These are phyloP conservation scores for Marasmius sp. DNA, from an alignment of 1,284 basidiomycete genomes.

Conservation along the genomic window DNA sequence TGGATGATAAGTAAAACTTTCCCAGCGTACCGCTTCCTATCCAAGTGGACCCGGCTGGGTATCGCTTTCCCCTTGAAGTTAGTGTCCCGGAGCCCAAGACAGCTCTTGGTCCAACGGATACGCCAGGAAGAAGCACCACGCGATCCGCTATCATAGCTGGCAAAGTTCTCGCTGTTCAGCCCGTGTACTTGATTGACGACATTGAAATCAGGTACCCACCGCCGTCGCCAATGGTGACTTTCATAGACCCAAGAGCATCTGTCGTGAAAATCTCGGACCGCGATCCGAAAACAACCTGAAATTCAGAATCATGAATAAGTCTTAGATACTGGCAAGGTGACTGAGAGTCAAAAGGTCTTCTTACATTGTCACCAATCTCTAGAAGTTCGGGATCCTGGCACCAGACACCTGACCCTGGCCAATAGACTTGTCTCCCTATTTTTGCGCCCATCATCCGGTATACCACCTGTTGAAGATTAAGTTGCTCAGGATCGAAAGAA, in stretches of 20 bases:
- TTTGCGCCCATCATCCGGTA: neutral
- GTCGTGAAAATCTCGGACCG: neutral
- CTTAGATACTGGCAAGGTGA: too few species aligned
- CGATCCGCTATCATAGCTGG: slow-evolving; percentile 28
- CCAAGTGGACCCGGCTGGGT: slow-evolving; percentile 28
- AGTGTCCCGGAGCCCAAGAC: slow-evolving; percentile 30
- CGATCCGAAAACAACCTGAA: neutral
- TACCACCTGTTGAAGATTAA: neutral
- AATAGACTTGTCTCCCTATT: neutral
- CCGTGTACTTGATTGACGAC: neutral
- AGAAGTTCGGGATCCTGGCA: neutral
- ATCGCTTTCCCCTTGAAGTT: slow-evolving; percentile 19
- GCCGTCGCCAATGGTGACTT: neutral
- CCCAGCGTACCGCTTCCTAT: slow-evolving; percentile 24
- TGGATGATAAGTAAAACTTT: too few species aligned
- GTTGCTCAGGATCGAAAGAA: neutral
- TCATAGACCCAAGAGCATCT: neutral
- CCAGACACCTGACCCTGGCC: neutral
- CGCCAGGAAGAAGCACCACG: slow-evolving; percentile 26
- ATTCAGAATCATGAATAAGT: neutral
- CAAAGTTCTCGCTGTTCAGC: neutral
- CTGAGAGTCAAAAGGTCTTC: neutral
- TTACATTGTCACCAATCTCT: neutral
- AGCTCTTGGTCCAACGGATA: slow-evolving; percentile 22
- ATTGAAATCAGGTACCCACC: neutral